Percentiles rank a stretch among this genome's conserved stretches.
These are phyloP conservation scores for Boletus smithii DNA, from an alignment of 1,284 basidiomycete species.

Conservation along the genomic window DNA sequence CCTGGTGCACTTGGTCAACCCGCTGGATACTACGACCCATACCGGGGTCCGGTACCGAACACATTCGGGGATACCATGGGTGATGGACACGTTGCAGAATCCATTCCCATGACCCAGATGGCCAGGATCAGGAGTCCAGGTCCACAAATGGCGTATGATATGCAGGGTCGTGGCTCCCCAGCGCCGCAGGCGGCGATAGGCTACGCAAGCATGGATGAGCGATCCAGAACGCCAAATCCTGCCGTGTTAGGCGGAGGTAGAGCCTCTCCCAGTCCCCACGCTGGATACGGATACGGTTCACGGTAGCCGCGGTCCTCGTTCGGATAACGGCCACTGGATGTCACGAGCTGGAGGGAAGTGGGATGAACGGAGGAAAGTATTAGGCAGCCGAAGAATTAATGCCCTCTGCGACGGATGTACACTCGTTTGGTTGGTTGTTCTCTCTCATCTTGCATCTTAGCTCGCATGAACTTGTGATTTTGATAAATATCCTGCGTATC, in stretches of 20 bases:
- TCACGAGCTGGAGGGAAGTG: constrained; percentile 8
- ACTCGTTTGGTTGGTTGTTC: constrained; percentile 28
- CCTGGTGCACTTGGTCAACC: constrained; percentile 41
- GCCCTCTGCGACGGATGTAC: constrained; percentile 21
- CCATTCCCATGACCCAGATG: constrained; percentile 77
- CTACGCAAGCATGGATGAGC: constrained; percentile 25
- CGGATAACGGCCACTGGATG: constrained; percentile 3
- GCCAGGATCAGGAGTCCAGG: constrained; percentile 45
- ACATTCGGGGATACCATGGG: constrained; percentile 49
- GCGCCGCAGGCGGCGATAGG: constrained; percentile 39
- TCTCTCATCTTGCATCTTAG: constrained; percentile 1
- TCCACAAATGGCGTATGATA: constrained; percentile 37
- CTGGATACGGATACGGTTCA: constrained; percentile 40
- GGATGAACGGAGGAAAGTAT: constrained; percentile 12
- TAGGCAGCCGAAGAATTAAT: constrained; percentile 16
- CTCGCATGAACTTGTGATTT: constrained; percentile 8
- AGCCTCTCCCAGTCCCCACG: constrained; percentile 47
- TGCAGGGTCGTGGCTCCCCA: constrained; percentile 34
- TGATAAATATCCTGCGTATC: constrained; percentile 8
- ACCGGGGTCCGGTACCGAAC: constrained; percentile 66
- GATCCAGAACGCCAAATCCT: constrained; percentile 36
- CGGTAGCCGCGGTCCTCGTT: constrained; percentile 15
- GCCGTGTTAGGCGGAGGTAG: constrained; percentile 34
- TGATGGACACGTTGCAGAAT: constrained; percentile 43
- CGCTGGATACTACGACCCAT: constrained; percentile 69